Evolutionary conservation across 1,139 yeast species (phyloP), one percentile per base, ranked within the genome.

Genomic region (Saccharomyces hybrid): DNA sequence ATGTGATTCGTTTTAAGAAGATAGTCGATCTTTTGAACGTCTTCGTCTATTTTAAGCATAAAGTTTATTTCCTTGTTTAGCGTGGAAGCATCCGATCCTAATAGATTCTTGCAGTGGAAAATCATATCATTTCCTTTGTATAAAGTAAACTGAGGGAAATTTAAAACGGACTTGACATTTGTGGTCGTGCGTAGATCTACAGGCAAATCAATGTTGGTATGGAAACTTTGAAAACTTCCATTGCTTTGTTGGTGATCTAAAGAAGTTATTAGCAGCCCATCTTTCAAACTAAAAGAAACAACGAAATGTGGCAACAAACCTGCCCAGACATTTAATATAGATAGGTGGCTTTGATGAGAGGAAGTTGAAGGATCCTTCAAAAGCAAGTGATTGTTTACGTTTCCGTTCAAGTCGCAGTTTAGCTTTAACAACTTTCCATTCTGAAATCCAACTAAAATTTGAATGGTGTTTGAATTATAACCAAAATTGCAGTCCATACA

Each of bases 131-230:
- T 19, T 38, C 51, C 51, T n/a, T 29, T 41, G 19, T 46, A 49
- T 11, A 49, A 31, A 5, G 46, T 47, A 19, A 49, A 49, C 26
- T 49, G 51, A 9, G 51, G 51, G 38, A 49, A 49, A 26, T 49
- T 49, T 8, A 49, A 14, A 32, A 32, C 41, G 3, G 48, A 46
- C n/a, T 42, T 47, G 13, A 28, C 19, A 13, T 49, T 38, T 14
- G 51, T 26, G 7, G 32, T 27, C 13, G 31, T 47, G 6, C 13
- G 8, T 19, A 25, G 14, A 28, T 28, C 42, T 32, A 31, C 28
- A 2, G 51, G 51, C 9, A 49, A 27, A 28, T 16, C 19, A 27
- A 49, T 8, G 9, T 28, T 49, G 5, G 44, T 38, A 19, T 38
- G 16, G n/a, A 38, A 38, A 5, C 44, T 19, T 11, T 38, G 25